Percentiles rank a stretch among this genome's conserved stretches.
These are phyloP conservation scores for Aspergillus novoparasiticus DNA, from an alignment of 2,329 filamentous ascomycete species.

Conservation along the genomic window DNA sequence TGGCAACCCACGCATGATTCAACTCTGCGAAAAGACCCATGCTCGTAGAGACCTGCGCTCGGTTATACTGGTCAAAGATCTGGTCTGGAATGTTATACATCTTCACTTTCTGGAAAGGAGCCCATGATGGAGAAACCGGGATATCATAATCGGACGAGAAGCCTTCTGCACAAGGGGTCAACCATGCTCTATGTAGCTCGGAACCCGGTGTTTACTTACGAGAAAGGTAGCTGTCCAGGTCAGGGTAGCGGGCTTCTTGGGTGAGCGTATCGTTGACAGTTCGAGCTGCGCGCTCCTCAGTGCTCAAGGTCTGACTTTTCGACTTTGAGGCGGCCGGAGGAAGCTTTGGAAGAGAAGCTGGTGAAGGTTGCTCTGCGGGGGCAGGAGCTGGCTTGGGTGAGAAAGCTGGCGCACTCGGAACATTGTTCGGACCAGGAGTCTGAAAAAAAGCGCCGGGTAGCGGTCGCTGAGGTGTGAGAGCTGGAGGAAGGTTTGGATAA, in stretches of 20 bases:
- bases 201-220: slow-evolving; percentile 60
- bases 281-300: slow-evolving; percentile 76
- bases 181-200: not conserved
- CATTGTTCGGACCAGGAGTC: slow-evolving; percentile 41
- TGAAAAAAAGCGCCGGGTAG: slow-evolving; percentile 47
- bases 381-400: slow-evolving; percentile 29
- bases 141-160: slow-evolving; percentile 91
- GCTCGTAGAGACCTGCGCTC: slow-evolving; percentile 80
- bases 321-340: slow-evolving; percentile 44
- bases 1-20: slow-evolving; percentile 91
- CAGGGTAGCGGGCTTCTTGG: slow-evolving; percentile 78
- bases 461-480: slow-evolving; percentile 42
- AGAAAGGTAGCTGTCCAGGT: slow-evolving; percentile 84
- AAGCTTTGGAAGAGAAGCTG: slow-evolving; percentile 36
- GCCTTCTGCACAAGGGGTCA: slow-evolving; percentile 63
- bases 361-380: slow-evolving; percentile 33
- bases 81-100: slow-evolving; percentile 89
- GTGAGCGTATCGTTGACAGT: slow-evolving; percentile 80
- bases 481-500: slow-evolving; percentile 39
- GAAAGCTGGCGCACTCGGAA: slow-evolving; percentile 40
- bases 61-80: slow-evolving; percentile 91
- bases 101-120: slow-evolving; percentile 84
- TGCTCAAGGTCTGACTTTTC: slow-evolving; percentile 59
- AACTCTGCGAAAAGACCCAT: slow-evolving; percentile 96
- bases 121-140: slow-evolving; percentile 68